A percentile compares a stretch with the other conserved stretches of the same genome.
These are phyloP conservation scores for Hura crepitans DNA, from an alignment of 441 rosid genomes.

Conservation along the genomic window DNA sequence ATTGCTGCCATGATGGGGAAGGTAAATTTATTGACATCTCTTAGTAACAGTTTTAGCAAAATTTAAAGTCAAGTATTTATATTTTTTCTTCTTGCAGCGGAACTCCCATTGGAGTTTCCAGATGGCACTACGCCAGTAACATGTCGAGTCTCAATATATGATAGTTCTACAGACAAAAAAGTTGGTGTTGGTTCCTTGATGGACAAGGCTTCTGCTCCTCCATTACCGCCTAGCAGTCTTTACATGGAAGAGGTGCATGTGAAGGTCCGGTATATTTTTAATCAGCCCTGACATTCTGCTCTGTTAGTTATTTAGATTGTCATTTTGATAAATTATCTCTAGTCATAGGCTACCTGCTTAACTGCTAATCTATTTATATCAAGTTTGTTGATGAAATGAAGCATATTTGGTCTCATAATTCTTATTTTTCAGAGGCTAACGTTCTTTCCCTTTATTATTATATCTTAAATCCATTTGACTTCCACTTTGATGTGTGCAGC, in stretches of 20 bases:
- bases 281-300: background rate
- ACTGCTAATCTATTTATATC: background rate
- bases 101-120: slow-evolving; percentile 88
- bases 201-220: slow-evolving; percentile 89
- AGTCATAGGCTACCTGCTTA: background rate
- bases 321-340: background rate
- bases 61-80: slow-evolving; percentile 17
- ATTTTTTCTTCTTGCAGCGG: slow-evolving; percentile 46
- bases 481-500: slow-evolving; percentile 45
- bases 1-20: slow-evolving; percentile 78
- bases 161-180: slow-evolving; percentile 73
- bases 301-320: background rate
- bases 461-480: slow-evolving; percentile 20
- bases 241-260: slow-evolving; percentile 97
- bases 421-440: background rate
- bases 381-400: background rate
- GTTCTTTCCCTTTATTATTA: background rate
- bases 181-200: slow-evolving; percentile 80
- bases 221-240: slow-evolving; percentile 66
- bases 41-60: background rate
- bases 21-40: slow-evolving; percentile 36
- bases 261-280: slow-evolving; percentile 51
- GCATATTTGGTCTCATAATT: background rate
- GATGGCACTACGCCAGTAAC: slow-evolving; percentile 98
- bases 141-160: slow-evolving; percentile 85